phyloP scores from a whole-genome alignment of 164 flowering plant genomes.

The Stephania yunnanensis region DNA sequence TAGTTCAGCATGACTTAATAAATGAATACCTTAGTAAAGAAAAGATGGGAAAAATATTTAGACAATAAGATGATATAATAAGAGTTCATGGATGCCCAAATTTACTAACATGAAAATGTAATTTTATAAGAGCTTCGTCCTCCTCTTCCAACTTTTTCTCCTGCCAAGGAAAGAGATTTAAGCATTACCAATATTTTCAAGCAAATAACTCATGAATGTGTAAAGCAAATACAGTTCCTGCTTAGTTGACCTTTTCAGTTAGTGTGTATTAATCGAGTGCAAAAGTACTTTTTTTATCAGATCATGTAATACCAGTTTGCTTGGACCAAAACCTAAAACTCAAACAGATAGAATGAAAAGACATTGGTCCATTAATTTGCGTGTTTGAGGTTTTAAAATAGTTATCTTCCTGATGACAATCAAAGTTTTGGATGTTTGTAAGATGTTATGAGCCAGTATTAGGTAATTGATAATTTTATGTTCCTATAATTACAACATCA shows the following conservation, averaged over 20 bases:
- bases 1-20: too few relatives aligned
- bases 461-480: background rate
- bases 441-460: background rate
- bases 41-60: background rate
- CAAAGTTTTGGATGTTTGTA: background rate
- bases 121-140: too few relatives aligned
- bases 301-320: too few relatives aligned
- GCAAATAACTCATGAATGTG: background rate
- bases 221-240: background rate
- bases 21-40: too few relatives aligned
- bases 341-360: too few relatives aligned
- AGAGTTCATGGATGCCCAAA: background rate
- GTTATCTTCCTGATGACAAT: background rate
- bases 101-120: conserved; percentile 27
- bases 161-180: conserved; percentile 17
- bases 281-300: too few relatives aligned
- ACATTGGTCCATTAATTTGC: background rate
- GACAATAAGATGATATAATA: background rate
- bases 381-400: background rate
- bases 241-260: too few relatives aligned
- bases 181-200: conserved; percentile 3
- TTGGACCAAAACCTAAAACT: too few relatives aligned
- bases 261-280: background rate
- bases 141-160: too few relatives aligned
- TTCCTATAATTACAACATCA: background rate